phyloP scores from a whole-genome alignment of 495 filamentous ascomycete species.

The Penicillium goetzii region DNA sequence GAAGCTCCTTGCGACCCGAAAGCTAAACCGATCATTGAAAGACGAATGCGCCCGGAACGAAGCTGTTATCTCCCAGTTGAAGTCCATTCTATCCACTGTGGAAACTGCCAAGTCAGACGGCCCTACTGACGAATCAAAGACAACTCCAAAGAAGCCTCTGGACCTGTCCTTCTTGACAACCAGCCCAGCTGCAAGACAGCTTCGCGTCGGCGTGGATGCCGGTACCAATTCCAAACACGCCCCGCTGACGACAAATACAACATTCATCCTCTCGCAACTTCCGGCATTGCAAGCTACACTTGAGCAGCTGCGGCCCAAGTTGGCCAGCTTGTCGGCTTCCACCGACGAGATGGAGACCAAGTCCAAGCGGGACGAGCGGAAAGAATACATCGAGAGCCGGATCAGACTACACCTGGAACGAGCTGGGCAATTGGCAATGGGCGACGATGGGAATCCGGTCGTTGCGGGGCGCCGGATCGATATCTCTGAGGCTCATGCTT shows the following conservation, averaged over 20 bases:
- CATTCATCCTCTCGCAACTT: slow-evolving; percentile 80
- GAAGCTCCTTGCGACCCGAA: slow-evolving; percentile 78
- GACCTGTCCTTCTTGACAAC: slow-evolving; percentile 59
- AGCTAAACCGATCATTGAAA: slow-evolving; percentile 73
- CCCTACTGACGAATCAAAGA: slow-evolving; percentile 18
- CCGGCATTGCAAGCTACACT: slow-evolving; percentile 72
- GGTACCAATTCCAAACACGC: slow-evolving; percentile 43
- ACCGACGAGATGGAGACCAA: slow-evolving; percentile 39
- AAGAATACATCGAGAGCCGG: slow-evolving; percentile 77
- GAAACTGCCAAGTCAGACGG: slow-evolving; percentile 34
- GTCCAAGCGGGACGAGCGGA: slow-evolving; percentile 57
- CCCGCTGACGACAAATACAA: slow-evolving; percentile 71
- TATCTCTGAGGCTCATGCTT: slow-evolving; percentile 49
- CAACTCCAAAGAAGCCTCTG: slow-evolving; percentile 32
- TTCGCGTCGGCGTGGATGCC: slow-evolving; percentile 48
- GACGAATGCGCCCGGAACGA: slow-evolving; percentile 79
- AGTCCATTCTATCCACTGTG: slow-evolving; percentile 51
- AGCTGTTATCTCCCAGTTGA: slow-evolving; percentile 67
- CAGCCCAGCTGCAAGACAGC: slow-evolving; percentile 45
- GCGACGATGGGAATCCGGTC: slow-evolving; percentile 41
- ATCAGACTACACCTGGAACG: slow-evolving; percentile 53
- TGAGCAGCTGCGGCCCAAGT: slow-evolving; percentile 61
- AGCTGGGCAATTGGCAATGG: slow-evolving; percentile 46
- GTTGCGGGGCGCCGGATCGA: slow-evolving; percentile 48
- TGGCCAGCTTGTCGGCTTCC: slow-evolving; percentile 54